A percentile compares a stretch with the other conserved stretches of the same genome.
Conservation (phyloP, 768 basidiomycete genomes). For the Termitomyces sp. region DNA sequence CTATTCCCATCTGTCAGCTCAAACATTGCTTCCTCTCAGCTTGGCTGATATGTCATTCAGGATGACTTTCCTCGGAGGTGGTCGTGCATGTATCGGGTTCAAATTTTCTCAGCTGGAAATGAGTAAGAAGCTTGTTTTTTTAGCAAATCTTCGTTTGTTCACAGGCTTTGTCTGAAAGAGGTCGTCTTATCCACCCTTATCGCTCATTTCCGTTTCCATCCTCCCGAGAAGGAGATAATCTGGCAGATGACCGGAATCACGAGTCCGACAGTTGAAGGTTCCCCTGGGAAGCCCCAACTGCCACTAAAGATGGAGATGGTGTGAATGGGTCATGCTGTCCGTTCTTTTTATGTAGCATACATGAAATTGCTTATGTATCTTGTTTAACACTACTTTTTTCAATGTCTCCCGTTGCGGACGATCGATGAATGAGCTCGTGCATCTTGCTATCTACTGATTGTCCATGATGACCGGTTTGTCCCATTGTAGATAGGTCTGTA, state of each 20-base stretch:
- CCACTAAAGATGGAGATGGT: conserved; percentile 10
- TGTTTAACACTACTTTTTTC: not conserved
- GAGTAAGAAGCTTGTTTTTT: conserved; percentile 19
- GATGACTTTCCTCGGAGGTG: conserved; percentile 30
- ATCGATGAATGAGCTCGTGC: not conserved
- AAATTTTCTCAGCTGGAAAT: conserved; percentile 36
- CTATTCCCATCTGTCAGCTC: conserved; percentile 29
- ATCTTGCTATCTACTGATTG: not conserved
- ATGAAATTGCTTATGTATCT: not conserved
- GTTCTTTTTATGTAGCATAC: not conserved
- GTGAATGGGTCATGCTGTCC: not conserved
- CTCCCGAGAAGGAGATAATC: conserved; percentile 10
- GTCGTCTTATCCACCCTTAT: conserved; percentile 13
- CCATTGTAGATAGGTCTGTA: not conserved
- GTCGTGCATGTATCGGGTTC: conserved; percentile 32
- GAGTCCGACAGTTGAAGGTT: conserved; percentile 10
- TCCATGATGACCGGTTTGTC: not conserved
- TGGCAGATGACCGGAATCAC: conserved; percentile 14
- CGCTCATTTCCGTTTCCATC: conserved; percentile 12
- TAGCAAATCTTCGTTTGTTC: not conserved
- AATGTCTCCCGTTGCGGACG: too few species aligned
- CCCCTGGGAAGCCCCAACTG: conserved; percentile 6
- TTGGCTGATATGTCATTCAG: conserved; percentile 10
- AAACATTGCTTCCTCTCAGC: not conserved
- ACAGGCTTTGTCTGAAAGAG: conserved; percentile 4